Evolutionary conservation across 1,139 yeast genomes (phyloP).

Genomic region (Ashbya aceris): DNA sequence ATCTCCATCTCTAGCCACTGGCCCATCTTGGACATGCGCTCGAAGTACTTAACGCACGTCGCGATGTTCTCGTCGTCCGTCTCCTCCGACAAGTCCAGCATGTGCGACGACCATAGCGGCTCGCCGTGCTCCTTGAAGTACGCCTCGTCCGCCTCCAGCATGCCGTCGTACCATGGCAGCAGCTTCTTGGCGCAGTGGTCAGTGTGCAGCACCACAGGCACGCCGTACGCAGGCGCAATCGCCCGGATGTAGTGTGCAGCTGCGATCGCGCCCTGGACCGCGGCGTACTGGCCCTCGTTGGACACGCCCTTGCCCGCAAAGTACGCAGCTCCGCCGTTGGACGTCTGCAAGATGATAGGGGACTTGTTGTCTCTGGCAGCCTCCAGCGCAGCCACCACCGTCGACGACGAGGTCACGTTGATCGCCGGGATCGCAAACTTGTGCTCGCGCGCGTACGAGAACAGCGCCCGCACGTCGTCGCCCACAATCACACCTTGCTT

Average conservation of each 20-base stretch:
- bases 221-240: constrained; percentile 91
- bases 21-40: constrained; percentile 85
- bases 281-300: constrained; percentile 87
- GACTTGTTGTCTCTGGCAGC: constrained; percentile 95
- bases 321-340: constrained; percentile 99
- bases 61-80: constrained; percentile 91
- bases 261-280: constrained; percentile 92
- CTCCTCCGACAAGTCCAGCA: constrained; percentile 98
- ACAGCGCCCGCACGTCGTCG: constrained; percentile 88
- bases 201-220: constrained; percentile 95
- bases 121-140: constrained; percentile 79
- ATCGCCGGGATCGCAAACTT: constrained; percentile 98
- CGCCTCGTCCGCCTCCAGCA: constrained; percentile 93
- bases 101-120: constrained; percentile 97
- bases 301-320: constrained; percentile 98
- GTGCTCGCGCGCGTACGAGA: constrained; percentile 87
- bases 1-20: constrained; percentile 99
- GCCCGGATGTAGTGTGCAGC: constrained; percentile 98
- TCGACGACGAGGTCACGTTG: constrained; percentile 94
- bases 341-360: constrained; percentile 94
- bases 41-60: constrained; percentile 90
- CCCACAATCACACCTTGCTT: constrained; percentile 98
- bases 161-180: constrained; percentile 97
- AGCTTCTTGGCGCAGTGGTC: constrained; percentile 99
- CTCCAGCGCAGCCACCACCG: constrained; percentile 94